phyloP scores from a whole-genome alignment of 495 filamentous ascomycete species.

The Tuber magnatum region DNA sequence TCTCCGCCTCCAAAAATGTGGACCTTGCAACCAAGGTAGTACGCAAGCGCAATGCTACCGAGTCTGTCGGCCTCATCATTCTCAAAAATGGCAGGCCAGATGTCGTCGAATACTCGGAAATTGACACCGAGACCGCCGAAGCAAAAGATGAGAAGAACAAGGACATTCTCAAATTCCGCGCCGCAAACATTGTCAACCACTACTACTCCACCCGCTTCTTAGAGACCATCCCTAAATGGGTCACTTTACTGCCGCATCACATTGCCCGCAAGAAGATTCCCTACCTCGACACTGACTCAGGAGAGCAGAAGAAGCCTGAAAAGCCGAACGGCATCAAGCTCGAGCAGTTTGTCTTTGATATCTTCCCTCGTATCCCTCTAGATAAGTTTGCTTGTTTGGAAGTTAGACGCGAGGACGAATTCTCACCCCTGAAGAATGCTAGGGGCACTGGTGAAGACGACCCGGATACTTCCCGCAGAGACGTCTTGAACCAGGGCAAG shows the following conservation, averaged over 20 bases:
- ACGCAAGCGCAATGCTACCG: conserved; percentile 92
- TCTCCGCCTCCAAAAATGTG: conserved; percentile 77
- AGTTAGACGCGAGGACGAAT: conserved; percentile 94
- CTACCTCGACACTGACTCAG: conserved; percentile 65
- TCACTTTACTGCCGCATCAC: conserved; percentile 82
- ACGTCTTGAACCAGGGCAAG: conserved; percentile 82
- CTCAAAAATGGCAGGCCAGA: conserved; percentile 93
- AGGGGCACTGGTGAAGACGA: conserved; percentile 85
- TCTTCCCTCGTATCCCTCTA: conserved; percentile 82
- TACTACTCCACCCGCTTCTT: conserved; percentile 96
- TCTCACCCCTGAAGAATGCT: conserved; percentile 96
- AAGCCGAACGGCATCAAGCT: conserved; percentile 98
- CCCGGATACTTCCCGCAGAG: conserved; percentile 78
- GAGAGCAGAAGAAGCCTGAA: conserved; percentile 73
- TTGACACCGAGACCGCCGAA: conserved; percentile 77
- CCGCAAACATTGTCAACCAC: conserved; percentile 99
- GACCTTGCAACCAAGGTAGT: conserved; percentile 98
- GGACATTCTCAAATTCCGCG: conserved; percentile 84
- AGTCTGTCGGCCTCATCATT: conserved; percentile 91
- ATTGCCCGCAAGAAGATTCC: conserved; percentile 98
- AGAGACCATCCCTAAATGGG: conserved; percentile 78
- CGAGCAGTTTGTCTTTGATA: conserved; percentile 98
- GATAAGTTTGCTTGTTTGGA: conserved; percentile 91
- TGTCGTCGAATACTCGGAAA: conserved; percentile 98
- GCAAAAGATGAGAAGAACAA: conserved; percentile 74